Evolutionary conservation across 257 asterid genomes (phyloP), one percentile per base, ranked within the genome.

Genomic region (Ilex aquifolium): DNA sequence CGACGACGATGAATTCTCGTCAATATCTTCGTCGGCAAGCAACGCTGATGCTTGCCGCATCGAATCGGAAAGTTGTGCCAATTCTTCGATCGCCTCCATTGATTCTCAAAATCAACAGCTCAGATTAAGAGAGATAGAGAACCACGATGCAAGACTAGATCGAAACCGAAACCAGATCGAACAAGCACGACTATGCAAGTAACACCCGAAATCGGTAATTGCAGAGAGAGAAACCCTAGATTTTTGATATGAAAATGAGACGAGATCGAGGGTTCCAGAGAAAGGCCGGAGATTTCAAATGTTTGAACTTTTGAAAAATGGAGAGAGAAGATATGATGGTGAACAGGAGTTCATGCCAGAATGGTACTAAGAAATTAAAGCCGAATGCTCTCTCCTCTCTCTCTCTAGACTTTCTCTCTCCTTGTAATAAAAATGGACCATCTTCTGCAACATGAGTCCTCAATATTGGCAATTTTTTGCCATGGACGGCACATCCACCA

Each of bases 61-160:
- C 50, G 65, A 44, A 12, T 67, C 61, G 7, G 66, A 65, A 50
- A 67, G 72, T 60, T 67, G 55, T 56, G 60, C 60, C 66, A 67
- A 61, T 50, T 67, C 72, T 48, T 67, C 72, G 57, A 67, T 67
- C 44, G 62, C 65, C 48, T 67, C 72, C 72, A 67, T 67, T 13
- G 65, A 39, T 60, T 59, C 60, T 17, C 27, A 13, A 36, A 21
- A 49, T 15, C 54, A 49, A 49, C 54, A 12, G 17, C 10, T 49
- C 54, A 49, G 54, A 11, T 49, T 12, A 2, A 12, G 2, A 49
- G 14, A 49, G 17, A n/a, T 12, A 49, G 14, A 11, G 17, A 12
- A n/a, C 54, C 11, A 12, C 54, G 42, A 36, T 36, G 7, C 8
- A 36, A 36, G 5, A 36, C 7, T 36, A 36, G 42, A 36, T 36